Conservation (phyloP, 169 alveolate species). For the Cryptosporidium ubiquitum region DNA sequence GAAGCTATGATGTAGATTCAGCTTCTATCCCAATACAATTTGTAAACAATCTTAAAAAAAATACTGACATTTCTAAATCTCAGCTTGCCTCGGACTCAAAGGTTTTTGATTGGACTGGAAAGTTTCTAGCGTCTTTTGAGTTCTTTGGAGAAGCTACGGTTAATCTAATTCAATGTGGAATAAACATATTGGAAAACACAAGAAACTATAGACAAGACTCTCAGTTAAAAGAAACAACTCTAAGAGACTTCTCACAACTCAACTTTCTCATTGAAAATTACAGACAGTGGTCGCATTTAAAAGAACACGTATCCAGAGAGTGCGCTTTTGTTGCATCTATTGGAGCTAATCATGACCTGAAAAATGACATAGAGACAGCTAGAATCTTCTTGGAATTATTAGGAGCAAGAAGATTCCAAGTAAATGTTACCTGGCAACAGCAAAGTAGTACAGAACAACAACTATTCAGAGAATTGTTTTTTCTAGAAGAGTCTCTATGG, state of each 20-base stretch:
- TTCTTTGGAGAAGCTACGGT: slow-evolving; percentile 62
- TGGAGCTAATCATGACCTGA: slow-evolving; percentile 38
- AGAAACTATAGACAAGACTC: background rate
- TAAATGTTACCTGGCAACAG: slow-evolving; percentile 17
- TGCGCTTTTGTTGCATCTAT: slow-evolving; percentile 72
- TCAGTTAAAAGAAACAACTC: background rate
- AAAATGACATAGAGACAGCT: slow-evolving; percentile 35
- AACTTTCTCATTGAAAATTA: slow-evolving; percentile 37
- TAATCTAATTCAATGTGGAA: slow-evolving; percentile 39
- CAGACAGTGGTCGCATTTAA: slow-evolving; percentile 69
- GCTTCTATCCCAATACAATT: background rate
- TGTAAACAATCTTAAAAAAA: background rate
- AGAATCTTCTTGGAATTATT: slow-evolving; percentile 51
- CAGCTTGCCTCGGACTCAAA: background rate
- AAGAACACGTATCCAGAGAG: slow-evolving; percentile 68
- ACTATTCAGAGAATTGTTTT: slow-evolving; percentile 27
- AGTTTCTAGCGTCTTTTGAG: slow-evolving; percentile 63
- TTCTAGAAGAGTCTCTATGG: slow-evolving; percentile 65
- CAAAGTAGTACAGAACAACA: slow-evolving; percentile 37
- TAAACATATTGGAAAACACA: slow-evolving; percentile 14
- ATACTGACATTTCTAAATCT: background rate
- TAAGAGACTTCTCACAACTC: background rate
- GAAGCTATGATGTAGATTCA: background rate
- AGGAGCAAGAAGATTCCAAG: slow-evolving; percentile 73
- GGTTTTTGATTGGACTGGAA: slow-evolving; percentile 61